Base-by-base conservation (phyloP, 345 rosid species). In the Lepidium didymum region DNA sequence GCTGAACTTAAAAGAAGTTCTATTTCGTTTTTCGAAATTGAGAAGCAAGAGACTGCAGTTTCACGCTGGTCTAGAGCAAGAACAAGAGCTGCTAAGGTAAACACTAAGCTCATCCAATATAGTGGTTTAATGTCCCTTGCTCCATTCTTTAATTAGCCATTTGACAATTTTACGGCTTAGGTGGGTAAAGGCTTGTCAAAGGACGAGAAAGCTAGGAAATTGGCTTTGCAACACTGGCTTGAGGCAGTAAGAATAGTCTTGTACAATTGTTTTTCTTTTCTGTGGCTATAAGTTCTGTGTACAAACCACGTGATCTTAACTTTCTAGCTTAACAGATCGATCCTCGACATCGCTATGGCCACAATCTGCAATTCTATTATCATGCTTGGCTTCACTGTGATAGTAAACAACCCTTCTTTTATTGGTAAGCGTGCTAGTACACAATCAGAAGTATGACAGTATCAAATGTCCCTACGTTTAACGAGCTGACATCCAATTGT, bases 51-150 rank as follows among this genome's bases (percentile, higher is more conserved):
- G 85, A 85, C 85, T 45, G 96, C 96, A 3, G 13, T 85, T 66
- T 90, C 96, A 13, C 92, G 98, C 50, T 92, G 98, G 98, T 85
- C 88, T 31, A 84, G 96, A 81, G 96, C 98, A 19, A 86, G 93
- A 78, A 85, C 80, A 33, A 75, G 84, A 75, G 96, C 91, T 62
- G 98, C 98, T 37, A 92, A 92, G 89, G 98, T 86, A 29, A n/a
- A 43, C 54, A 13, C 7, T 56, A 41, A 10, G 37, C 38, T 7
- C 14, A 15, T 62, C 19, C 42, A 51, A 47, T 19, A 41, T 57
- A 11, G 50, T 51, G 43, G 37, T 10, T 61, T 42, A 9, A 50
- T 58, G 38, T 37, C 27, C 61, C 41, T 27, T 25, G 25, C 50
- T 36, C 53, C 11, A 7, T 11, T 61, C 29, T 62, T 62, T 36